Evolutionary conservation across 805 yeast genomes (phyloP), one percentile per base, ranked within the genome.

Genomic region (Hanseniaspora lindneri): DNA sequence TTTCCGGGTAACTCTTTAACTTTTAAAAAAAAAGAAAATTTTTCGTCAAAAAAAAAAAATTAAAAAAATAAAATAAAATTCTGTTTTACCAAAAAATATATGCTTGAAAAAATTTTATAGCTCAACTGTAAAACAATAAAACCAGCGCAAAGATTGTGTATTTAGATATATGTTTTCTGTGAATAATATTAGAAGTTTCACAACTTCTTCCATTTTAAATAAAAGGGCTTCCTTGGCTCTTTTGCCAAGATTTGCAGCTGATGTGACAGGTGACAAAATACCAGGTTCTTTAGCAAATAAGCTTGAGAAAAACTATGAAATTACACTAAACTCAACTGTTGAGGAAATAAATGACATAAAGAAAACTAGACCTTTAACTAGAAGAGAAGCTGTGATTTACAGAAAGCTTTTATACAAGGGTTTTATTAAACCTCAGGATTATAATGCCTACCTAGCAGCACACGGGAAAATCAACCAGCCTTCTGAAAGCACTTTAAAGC

Each of bases 341-440:
- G 39, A 19, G 7, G 16, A 35, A 35, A 35, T 35, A 13, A 28
- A 37, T 9, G 30, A 23, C 9, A n/a, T 37, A 20, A 37, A 37
- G 25, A 8, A 23, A 3, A 24, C 8, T 4, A 24, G 30, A 37
- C 30, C 41, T 16, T 37, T 37, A 21, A 37, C 41, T 24, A 37
- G 30, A 23, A 23, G 41, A 24, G 41, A 37, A 24, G 41, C 41
- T n/a, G 16, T 37, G 4, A 37, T 37, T 20, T 14, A 37, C 8
- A 44, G 49, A 37, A 44, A 39, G 21, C 19, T 37, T 10, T 17
- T 44, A 32, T 44, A 37, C 16, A 27, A 39, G 13, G 49, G 42
- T 11, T 24, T n/a, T 11, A 19, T 29, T 9, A 20, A n/a, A 27
- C 49, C 49, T 16, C 19, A 29, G 3, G 35, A 44, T 17, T 37